Evolutionary conservation across 805 yeast genomes (phyloP), one percentile per base, ranked within the genome.

Genomic region (Barnettozyma sucrosica): DNA sequence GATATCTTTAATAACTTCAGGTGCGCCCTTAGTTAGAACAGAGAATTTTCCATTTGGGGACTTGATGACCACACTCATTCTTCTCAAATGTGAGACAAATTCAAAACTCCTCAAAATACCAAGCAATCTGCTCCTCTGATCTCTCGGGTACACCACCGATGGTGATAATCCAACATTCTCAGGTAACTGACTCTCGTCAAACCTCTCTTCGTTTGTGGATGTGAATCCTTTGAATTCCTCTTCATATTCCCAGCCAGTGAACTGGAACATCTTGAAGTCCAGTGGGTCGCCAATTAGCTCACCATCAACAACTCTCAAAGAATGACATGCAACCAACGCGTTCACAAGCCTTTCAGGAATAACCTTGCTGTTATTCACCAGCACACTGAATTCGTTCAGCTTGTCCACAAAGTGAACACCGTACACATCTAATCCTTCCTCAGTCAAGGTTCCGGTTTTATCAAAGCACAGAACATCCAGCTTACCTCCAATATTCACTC

Each of bases 371-470:
- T 53, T 54, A 4, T 47, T 56, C 7, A 61, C 51, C 26, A 69
- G 44, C 2, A 53, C 55, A 21, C 66, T 59, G 41, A 68, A 64
- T 18, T 51, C 50, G 19, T 33, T 21, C 28, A 26, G 23, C 4
- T 52, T 52, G 30, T 62, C 55, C 4, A 63, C 61, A 10, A 68
- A 55, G 48, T 77, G 82, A n/a, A 80, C 73, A 7, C 87, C 85
- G 58, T 89, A 71, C 3, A 93, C 87, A 63, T 92, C 98, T 33
- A 93, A 71, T 0, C 98, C 98, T 63, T 93, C 99, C 60, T 93
- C 98, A 0, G 99, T 93, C 53, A 93, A 70, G 0, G 99, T 93
- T 3, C 99, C 99, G 0, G 99, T 93, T 62, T 93, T 93, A 68
- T 93, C 99, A 65, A 93, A 93, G 59, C 96, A 89, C 61, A 89